phyloP scores from a whole-genome alignment of 2,329 filamentous ascomycete species.

The Mollisiaceae sp. region DNA sequence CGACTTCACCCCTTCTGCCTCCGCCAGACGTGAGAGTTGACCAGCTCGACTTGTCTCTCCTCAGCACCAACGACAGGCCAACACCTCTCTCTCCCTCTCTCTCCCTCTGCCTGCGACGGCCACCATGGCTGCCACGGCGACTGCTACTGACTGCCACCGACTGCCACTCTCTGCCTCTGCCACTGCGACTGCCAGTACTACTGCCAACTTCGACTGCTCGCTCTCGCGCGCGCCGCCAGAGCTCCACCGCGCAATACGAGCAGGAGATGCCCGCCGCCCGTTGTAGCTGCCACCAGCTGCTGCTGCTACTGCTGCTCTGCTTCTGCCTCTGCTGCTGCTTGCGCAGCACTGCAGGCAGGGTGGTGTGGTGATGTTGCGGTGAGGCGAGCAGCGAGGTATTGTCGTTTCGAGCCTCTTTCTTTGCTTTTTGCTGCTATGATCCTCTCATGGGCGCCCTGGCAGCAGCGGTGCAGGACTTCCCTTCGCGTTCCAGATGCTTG shows the following conservation, averaged over 20 bases:
- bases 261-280: too few species aligned
- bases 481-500: slow-evolving; percentile 29
- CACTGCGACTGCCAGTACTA: too few species aligned
- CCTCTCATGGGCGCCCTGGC: slow-evolving; percentile 12
- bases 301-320: neutral
- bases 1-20: slow-evolving; percentile 19
- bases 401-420: slow-evolving; percentile 30
- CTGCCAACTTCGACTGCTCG: too few species aligned
- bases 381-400: slow-evolving; percentile 16
- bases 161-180: too few species aligned
- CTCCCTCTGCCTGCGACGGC: neutral
- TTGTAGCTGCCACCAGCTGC: too few species aligned
- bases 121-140: too few species aligned
- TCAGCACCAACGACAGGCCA: slow-evolving; percentile 1
- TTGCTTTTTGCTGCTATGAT: slow-evolving; percentile 22
- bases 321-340: slow-evolving; percentile 4
- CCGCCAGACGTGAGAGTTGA: neutral
- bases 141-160: too few species aligned
- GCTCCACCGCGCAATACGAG: too few species aligned
- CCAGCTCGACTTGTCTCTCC: slow-evolving; percentile 2
- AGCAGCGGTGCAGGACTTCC: slow-evolving; percentile 16
- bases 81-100: too few species aligned
- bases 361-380: slow-evolving; percentile 12
- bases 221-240: too few species aligned
- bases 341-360: neutral